Conservation (phyloP, 2,329 filamentous ascomycete genomes). For the Dothideomycetes sp. region DNA sequence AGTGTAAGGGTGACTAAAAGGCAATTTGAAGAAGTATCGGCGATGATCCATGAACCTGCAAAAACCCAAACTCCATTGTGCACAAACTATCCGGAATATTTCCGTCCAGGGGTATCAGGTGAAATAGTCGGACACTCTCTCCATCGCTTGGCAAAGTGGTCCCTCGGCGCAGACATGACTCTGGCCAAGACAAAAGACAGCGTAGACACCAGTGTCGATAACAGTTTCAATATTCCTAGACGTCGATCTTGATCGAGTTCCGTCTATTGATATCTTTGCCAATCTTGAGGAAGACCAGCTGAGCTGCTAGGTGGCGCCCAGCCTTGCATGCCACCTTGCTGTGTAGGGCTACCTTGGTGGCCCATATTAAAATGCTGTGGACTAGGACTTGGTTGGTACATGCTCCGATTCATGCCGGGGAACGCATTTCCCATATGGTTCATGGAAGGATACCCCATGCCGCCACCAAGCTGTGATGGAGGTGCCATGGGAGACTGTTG, state of each 20-base stretch:
- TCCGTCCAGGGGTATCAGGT: not conserved
- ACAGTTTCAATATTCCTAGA: too few species aligned
- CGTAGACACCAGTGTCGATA: too few species aligned
- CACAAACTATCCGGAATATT: not conserved
- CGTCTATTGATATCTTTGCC: constrained; percentile 16
- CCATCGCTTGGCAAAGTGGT: too few species aligned
- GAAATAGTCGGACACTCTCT: too few species aligned
- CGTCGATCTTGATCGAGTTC: too few species aligned
- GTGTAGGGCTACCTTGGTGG: constrained; percentile 23
- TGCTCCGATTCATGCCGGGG: constrained; percentile 34
- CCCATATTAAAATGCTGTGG: constrained; percentile 29
- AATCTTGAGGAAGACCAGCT: constrained; percentile 29
- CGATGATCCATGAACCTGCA: too few species aligned
- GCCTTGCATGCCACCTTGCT: constrained; percentile 40
- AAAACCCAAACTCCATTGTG: not conserved
- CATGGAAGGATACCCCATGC: constrained; percentile 34
- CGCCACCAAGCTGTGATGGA: constrained; percentile 32
- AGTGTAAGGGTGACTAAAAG: too few species aligned
- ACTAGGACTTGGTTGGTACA: constrained; percentile 38
- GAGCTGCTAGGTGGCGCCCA: constrained; percentile 34
- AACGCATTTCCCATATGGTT: constrained; percentile 33
- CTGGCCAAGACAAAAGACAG: constrained; percentile 9
- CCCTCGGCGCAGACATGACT: too few species aligned
- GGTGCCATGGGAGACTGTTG: constrained; percentile 40
- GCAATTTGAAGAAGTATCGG: too few species aligned